Conservation (phyloP, 116 monocot species). For the Zostera marina region DNA sequence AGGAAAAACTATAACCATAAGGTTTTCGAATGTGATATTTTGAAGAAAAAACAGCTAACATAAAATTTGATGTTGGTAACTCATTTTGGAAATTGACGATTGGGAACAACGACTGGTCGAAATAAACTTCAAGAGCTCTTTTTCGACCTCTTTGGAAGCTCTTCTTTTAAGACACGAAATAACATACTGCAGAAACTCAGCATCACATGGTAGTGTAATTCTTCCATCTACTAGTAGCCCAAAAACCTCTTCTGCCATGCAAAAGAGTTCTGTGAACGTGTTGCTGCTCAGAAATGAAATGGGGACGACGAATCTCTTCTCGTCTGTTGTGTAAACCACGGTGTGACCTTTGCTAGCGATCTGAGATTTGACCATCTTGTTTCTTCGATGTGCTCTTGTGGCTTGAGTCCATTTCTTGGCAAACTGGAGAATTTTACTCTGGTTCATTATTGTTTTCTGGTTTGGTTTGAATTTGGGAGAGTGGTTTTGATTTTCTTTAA, state of each 20-base stretch:
- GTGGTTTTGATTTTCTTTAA: no score
- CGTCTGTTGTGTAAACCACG: constrained; percentile 8
- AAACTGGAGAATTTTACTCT: constrained; percentile 10
- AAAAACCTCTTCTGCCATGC: constrained; percentile 12
- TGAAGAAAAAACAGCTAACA: no score
- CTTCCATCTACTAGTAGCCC: constrained; percentile 7
- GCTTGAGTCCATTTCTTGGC: constrained; percentile 4
- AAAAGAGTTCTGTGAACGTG: constrained; percentile 12
- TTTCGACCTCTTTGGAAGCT: neutral
- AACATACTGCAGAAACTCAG: constrained; percentile 5
- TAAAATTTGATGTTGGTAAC: neutral
- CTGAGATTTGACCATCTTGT: no score
- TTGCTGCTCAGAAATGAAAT: constrained; percentile 6
- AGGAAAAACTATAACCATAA: no score
- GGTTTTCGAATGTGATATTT: no score
- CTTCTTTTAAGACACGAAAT: neutral
- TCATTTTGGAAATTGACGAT: neutral
- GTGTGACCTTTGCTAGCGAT: constrained; percentile 11
- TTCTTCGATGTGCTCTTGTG: no score
- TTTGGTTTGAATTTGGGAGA: no score
- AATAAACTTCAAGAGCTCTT: constrained; percentile 5
- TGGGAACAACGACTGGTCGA: neutral
- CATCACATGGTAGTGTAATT: constrained; percentile 13
- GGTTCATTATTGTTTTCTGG: neutral
- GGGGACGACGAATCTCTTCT: constrained; percentile 8